Percentiles rank a stretch among this genome's conserved stretches.
Evolutionary conservation across 495 filamentous ascomycete species (phyloP).

Genomic region (Lophiostoma macrostomum): DNA sequence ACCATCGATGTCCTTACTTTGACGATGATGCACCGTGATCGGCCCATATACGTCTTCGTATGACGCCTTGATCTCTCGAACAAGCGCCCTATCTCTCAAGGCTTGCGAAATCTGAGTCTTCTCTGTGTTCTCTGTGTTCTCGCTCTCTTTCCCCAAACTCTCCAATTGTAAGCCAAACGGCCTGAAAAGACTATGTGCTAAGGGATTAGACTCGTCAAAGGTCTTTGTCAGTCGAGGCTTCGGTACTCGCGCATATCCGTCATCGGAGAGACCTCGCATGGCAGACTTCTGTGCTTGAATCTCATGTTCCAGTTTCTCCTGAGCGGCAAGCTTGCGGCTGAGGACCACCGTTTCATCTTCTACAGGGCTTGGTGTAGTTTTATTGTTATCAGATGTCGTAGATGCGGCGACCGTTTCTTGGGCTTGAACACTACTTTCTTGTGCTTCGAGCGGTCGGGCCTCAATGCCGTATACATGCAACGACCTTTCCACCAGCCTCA

Average conservation of each 20-base stretch:
- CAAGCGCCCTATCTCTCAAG: slow-evolving; percentile 1
- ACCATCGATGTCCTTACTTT: neutral
- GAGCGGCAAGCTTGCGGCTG: neutral
- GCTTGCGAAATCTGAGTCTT: neutral
- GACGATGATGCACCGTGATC: slow-evolving; percentile 19
- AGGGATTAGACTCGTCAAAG: slow-evolving; percentile 6
- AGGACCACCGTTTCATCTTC: neutral
- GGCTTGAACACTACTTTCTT: neutral
- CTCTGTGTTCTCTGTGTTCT: neutral
- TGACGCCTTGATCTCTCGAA: slow-evolving; percentile 5
- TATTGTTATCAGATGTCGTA: neutral
- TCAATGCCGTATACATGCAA: neutral
- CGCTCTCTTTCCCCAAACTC: slow-evolving; percentile 9
- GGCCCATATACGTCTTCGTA: slow-evolving; percentile 23
- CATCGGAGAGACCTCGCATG: slow-evolving; percentile 25
- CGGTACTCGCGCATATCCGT: slow-evolving; percentile 10
- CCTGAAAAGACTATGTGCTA: slow-evolving; percentile 19
- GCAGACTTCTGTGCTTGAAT: slow-evolving; percentile 17
- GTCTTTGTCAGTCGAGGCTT: slow-evolving; percentile 1
- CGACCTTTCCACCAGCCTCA: slow-evolving; percentile 4
- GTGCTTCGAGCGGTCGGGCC: neutral
- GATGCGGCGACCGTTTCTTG: neutral
- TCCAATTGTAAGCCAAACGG: slow-evolving; percentile 14
- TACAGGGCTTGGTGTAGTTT: neutral
- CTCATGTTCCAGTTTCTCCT: slow-evolving; percentile 5